Conservation (phyloP, 208 protist species). For the Acanthamoeba healyi region DNA sequence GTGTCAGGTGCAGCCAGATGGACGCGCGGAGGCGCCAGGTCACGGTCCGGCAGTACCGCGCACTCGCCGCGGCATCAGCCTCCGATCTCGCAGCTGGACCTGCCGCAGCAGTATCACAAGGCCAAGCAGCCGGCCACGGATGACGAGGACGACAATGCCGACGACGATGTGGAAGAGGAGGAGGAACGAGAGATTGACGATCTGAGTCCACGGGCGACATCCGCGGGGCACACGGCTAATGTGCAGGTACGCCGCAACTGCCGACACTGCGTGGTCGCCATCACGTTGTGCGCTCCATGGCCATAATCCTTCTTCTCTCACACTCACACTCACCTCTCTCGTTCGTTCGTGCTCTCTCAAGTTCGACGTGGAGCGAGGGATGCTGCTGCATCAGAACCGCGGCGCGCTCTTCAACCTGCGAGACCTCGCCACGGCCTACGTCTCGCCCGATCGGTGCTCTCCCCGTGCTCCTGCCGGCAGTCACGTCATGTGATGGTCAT, state of each 20-base stretch:
- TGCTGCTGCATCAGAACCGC: neutral
- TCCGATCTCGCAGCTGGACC: neutral
- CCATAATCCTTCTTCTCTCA: too few relatives aligned
- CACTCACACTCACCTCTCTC: too few relatives aligned
- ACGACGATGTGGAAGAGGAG: neutral
- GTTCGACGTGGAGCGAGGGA: neutral
- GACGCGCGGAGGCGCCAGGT: neutral
- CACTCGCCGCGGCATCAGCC: too few relatives aligned
- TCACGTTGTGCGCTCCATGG: too few relatives aligned
- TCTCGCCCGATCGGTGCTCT: neutral
- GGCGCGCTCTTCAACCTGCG: constrained; percentile 31
- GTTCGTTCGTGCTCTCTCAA: too few relatives aligned
- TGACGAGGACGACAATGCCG: neutral
- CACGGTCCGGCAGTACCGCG: too few relatives aligned
- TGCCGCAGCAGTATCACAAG: neutral
- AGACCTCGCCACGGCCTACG: neutral
- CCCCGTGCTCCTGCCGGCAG: too few relatives aligned
- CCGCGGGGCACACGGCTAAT: neutral
- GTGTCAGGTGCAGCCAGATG: neutral
- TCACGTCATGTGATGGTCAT: neutral
- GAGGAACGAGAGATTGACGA: neutral
- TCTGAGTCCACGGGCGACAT: neutral
- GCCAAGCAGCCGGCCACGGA: neutral
- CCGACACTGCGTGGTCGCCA: too few relatives aligned
- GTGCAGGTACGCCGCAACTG: neutral